Percentiles rank a stretch among this genome's conserved stretches.
Evolutionary conservation across 345 rosid species (phyloP).

Genomic region (Lepidium aucheri): DNA sequence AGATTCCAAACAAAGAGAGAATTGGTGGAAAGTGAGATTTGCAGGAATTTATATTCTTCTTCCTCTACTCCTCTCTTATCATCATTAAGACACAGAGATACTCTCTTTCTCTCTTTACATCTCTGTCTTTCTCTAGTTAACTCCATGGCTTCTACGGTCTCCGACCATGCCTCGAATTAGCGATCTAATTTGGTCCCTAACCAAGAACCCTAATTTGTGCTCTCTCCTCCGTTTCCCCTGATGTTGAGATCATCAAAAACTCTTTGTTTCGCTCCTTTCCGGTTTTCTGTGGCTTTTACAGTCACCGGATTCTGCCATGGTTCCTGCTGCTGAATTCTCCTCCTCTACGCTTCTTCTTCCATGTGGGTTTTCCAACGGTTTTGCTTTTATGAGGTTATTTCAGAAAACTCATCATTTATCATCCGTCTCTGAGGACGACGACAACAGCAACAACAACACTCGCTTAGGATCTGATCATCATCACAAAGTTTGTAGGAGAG

Average conservation of each 20-base stretch:
- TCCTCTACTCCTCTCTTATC: constrained; percentile 14
- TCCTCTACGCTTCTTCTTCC: constrained; percentile 19
- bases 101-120: background rate
- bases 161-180: constrained; percentile 4
- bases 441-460: constrained; percentile 20
- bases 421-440: constrained; percentile 20
- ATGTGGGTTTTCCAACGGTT: constrained; percentile 32
- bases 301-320: constrained; percentile 57
- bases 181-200: background rate
- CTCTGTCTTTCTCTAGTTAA: background rate
- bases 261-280: background rate
- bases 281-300: constrained; percentile 26
- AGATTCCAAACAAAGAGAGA: constrained; percentile 90
- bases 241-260: constrained; percentile 29
- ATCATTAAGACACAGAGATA: constrained; percentile 1
- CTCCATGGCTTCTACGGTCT: constrained; percentile 19
- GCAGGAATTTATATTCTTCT: constrained; percentile 11
- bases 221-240: constrained; percentile 9
- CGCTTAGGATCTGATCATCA: constrained; percentile 47
- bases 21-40: constrained; percentile 80
- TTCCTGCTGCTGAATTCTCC: constrained; percentile 43
- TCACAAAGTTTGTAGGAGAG: constrained; percentile 22
- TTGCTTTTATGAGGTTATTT: constrained; percentile 44
- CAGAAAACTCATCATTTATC: constrained; percentile 37
- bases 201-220: constrained; percentile 22